Evolutionary conservation across 345 rosid species (phyloP).

Genomic region (Anastatica hierochuntica): DNA sequence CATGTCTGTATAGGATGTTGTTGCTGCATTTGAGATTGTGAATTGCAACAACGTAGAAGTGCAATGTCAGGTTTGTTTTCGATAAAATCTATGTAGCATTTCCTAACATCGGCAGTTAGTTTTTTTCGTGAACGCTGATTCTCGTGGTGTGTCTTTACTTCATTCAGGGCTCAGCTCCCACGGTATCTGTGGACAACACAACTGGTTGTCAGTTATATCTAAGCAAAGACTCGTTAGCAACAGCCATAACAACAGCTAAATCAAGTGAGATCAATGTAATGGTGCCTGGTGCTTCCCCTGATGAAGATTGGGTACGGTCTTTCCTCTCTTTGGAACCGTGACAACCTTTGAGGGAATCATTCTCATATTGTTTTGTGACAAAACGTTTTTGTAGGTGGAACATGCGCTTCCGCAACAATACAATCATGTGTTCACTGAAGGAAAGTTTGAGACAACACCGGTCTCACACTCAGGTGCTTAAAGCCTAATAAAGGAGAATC

Average conservation of each 20-base stretch:
- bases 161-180: constrained; percentile 85
- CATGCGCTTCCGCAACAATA: constrained; percentile 87
- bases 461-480: constrained; percentile 96
- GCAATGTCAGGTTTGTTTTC: constrained; percentile 81
- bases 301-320: constrained; percentile 73
- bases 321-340: not conserved
- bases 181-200: constrained; percentile 90
- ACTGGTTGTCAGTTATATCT: constrained; percentile 79
- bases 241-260: constrained; percentile 91
- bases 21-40: constrained; percentile 97
- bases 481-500: constrained; percentile 22
- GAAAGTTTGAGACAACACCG: constrained; percentile 72
- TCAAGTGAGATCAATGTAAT: constrained; percentile 84
- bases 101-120: too few relatives aligned
- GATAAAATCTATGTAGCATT: too few relatives aligned
- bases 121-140: too few relatives aligned
- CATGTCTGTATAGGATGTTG: constrained; percentile 64
- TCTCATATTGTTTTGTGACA: constrained; percentile 9
- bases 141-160: too few relatives aligned
- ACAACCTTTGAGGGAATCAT: not conserved
- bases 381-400: constrained; percentile 53
- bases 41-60: constrained; percentile 90
- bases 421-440: constrained; percentile 51
- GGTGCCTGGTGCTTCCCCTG: constrained; percentile 63
- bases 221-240: constrained; percentile 57